Conservation (phyloP, 1,284 basidiomycete genomes). For the Thecaphora thlaspeos region DNA sequence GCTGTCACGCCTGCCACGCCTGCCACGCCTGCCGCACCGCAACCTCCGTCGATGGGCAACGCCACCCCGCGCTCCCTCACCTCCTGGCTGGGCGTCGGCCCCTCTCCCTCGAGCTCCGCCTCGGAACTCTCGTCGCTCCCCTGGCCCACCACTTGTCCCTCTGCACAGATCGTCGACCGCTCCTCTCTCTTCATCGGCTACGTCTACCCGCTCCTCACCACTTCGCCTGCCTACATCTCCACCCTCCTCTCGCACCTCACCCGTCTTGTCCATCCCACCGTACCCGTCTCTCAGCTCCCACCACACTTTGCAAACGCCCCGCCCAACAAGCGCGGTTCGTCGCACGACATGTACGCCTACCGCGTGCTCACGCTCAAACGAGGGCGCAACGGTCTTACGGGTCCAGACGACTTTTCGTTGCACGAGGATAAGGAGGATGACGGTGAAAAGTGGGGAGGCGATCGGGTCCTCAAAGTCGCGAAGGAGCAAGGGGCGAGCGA, state of each 20-base stretch:
- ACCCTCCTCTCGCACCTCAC: conserved; percentile 45
- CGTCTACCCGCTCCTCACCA: conserved; percentile 44
- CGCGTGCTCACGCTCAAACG: conserved; percentile 48
- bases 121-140: conserved; percentile 30
- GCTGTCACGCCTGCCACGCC: neutral
- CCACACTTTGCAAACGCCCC: conserved; percentile 40
- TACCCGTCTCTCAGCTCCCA: conserved; percentile 39
- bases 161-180: conserved; percentile 50
- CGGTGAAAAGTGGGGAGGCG: conserved; percentile 51
- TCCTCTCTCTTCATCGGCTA: conserved; percentile 53
- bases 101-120: conserved; percentile 20
- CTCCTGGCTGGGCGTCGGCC: conserved; percentile 36
- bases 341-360: conserved; percentile 55
- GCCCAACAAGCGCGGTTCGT: conserved; percentile 33
- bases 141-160: conserved; percentile 36
- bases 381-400: conserved; percentile 40
- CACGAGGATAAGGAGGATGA: conserved; percentile 53
- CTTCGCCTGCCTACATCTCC: conserved; percentile 22
- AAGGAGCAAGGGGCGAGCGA: conserved; percentile 49
- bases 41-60: neutral
- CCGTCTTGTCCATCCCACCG: conserved; percentile 46
- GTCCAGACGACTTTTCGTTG: conserved; percentile 50
- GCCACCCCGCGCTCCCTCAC: conserved; percentile 16
- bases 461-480: conserved; percentile 39
- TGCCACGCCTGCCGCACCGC: neutral